Evolutionary conservation across 768 basidiomycete genomes (phyloP), one percentile per base, ranked within the genome.

Genomic region (Dentipellis sp.): DNA sequence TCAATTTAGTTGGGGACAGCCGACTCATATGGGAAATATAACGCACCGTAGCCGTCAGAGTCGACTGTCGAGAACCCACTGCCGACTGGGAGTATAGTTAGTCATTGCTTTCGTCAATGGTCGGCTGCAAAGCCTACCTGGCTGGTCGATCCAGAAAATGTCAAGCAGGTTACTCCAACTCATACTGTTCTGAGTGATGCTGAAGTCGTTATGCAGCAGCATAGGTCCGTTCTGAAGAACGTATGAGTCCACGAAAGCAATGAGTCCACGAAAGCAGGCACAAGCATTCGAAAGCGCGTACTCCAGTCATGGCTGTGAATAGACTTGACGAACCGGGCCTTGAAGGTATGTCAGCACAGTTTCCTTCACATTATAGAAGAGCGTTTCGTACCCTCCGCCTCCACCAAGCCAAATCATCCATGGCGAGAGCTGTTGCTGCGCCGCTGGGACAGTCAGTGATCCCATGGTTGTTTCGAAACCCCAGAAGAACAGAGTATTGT

Each of bases 81-180:
- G 10, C 85, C 86, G 22, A 60, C 59, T 80, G 80, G 58, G 14
- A 52, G 5, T 19, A 11, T 54, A 61, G 62, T 50, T 56, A 48
- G 34, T 17, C 54, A 53, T 36, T 29, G 42, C 10, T 22, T 14
- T 37, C 34, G 16, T 29, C 6, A 29, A 3, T 29, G 3, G 3
- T 29, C 29, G 29, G 6, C 29, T 29, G 29, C 29, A 6, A 22
- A 4, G 36, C 52, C 14, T 6, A 37, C n/a, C 85, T 50, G 86
- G 87, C 55, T 88, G 83, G 62, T 89, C 88, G 51, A 89, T 71
- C 84, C 83, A 88, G 38, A 88, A 75, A 59, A 78, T 81, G 66
- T 89, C 87, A 1, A 82, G 78, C 19, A 86, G 64, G 21, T 69
- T 75, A 57, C 76, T 71, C 81, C 84, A 86, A 60, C 78, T 76